Evolutionary conservation across 2,329 filamentous ascomycete species (phyloP).

Genomic region (Cercospora nicotianae): DNA sequence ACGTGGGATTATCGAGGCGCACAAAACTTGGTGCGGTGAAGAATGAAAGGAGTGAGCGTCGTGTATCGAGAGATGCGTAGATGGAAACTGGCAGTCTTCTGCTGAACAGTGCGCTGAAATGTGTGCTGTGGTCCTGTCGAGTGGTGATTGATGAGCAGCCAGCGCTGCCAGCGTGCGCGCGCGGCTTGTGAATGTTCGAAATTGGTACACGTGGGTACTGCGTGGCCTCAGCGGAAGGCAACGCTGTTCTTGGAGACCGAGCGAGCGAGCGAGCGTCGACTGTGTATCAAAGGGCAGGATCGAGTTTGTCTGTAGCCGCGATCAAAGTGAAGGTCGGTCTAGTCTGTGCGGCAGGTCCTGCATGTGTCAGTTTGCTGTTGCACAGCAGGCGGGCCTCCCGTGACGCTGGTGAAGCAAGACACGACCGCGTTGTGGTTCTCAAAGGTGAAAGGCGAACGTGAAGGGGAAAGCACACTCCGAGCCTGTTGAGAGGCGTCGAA

Average conservation of each 20-base stretch:
- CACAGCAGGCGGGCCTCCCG: neutral
- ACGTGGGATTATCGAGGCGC: neutral
- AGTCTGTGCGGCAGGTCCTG: neutral
- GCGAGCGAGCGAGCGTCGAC: neutral
- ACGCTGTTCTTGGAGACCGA: neutral
- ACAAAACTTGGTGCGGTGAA: neutral
- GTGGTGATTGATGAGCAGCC: neutral
- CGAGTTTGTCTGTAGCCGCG: neutral
- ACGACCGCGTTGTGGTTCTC: neutral
- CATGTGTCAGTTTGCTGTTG: neutral
- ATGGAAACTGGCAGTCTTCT: neutral
- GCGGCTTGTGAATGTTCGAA: neutral
- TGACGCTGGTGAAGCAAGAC: slow-evolving; percentile 1
- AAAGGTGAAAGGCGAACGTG: neutral
- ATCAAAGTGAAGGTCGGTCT: neutral
- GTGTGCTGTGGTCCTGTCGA: neutral
- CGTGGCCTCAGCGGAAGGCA: neutral
- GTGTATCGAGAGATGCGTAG: neutral
- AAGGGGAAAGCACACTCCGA: neutral
- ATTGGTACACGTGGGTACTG: neutral
- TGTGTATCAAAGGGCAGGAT: neutral
- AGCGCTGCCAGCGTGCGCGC: neutral
- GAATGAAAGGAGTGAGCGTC: neutral
- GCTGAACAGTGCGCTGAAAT: neutral
- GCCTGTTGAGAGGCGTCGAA: neutral